A percentile compares a stretch with the other conserved stretches of the same genome.
These are phyloP conservation scores for Fragaria vesca DNA, from an alignment of 306 rosid genomes.

Conservation along the genomic window DNA sequence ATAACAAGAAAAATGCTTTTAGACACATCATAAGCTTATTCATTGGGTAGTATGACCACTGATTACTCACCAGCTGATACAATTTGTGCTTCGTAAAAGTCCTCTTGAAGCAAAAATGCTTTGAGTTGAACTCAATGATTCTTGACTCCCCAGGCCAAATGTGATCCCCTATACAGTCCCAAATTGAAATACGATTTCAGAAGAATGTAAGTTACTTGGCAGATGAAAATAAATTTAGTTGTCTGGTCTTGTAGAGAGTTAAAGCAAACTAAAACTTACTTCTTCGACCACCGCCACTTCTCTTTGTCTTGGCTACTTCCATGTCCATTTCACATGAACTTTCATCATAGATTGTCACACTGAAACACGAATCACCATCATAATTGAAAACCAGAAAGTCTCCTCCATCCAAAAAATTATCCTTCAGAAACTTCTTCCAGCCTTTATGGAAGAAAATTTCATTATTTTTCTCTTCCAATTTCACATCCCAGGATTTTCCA, in stretches of 20 bases:
- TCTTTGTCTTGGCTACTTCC: neutral
- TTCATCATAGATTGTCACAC: slow-evolving; percentile 8
- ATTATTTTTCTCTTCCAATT: neutral
- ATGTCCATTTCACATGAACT: slow-evolving; percentile 8
- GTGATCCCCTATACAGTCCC: slow-evolving; percentile 4
- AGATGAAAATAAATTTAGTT: neutral
- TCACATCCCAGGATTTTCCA: slow-evolving; percentile 8
- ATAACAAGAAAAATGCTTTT: neutral
- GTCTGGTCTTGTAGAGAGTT: neutral
- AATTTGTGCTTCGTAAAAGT: neutral
- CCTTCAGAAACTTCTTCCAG: slow-evolving; percentile 20
- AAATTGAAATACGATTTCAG: neutral
- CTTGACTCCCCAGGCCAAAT: neutral
- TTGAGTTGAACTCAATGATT: neutral
- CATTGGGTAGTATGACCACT: neutral
- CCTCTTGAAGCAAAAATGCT: neutral
- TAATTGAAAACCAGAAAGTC: slow-evolving; percentile 17
- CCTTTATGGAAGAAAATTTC: slow-evolving; percentile 7
- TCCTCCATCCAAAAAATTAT: slow-evolving; percentile 2
- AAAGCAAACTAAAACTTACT: neutral
- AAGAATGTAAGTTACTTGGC: neutral
- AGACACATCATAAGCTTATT: neutral
- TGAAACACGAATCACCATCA: neutral
- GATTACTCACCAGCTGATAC: slow-evolving; percentile 12
- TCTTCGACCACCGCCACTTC: neutral